Conservation (phyloP, 352 stramenopile genomes). For the Phytophthora idaei region DNA sequence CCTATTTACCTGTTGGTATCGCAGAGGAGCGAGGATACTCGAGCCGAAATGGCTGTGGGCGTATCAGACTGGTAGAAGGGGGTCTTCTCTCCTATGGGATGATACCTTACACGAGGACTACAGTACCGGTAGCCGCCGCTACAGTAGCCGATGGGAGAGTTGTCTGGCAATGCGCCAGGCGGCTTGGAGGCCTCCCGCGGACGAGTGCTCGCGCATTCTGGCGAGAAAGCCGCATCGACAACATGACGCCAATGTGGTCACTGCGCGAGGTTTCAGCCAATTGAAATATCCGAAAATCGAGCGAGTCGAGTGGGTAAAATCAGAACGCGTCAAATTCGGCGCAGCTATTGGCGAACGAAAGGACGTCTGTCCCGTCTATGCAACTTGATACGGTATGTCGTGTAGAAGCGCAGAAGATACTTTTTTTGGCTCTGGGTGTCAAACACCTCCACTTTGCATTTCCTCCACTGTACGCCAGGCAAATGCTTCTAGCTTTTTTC, state of each 20-base stretch:
- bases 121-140: not conserved
- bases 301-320: conserved; percentile 13
- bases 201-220: conserved; percentile 37
- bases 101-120: not conserved
- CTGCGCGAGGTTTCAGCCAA: conserved; percentile 21
- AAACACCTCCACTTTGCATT: conserved; percentile 11
- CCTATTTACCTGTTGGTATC: conserved; percentile 8
- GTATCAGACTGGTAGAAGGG: conserved; percentile 9
- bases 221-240: conserved; percentile 27
- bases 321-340: not conserved
- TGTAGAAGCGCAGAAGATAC: conserved; percentile 20
- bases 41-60: not conserved
- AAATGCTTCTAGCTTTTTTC: too few relatives aligned
- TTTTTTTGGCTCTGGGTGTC: conserved; percentile 2
- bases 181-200: not conserved
- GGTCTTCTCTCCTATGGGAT: conserved; percentile 1
- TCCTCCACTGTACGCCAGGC: not conserved
- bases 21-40: conserved; percentile 7
- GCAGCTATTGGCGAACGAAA: conserved; percentile 28
- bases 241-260: conserved; percentile 12
- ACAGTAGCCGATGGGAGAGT: conserved; percentile 6
- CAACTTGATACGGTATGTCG: not conserved
- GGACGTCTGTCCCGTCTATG: conserved; percentile 14
- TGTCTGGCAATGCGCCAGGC: conserved; percentile 6
- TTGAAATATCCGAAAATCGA: conserved; percentile 4